phyloP scores from a whole-genome alignment of 164 flowering plant species.

The Magnolia changhungtana region DNA sequence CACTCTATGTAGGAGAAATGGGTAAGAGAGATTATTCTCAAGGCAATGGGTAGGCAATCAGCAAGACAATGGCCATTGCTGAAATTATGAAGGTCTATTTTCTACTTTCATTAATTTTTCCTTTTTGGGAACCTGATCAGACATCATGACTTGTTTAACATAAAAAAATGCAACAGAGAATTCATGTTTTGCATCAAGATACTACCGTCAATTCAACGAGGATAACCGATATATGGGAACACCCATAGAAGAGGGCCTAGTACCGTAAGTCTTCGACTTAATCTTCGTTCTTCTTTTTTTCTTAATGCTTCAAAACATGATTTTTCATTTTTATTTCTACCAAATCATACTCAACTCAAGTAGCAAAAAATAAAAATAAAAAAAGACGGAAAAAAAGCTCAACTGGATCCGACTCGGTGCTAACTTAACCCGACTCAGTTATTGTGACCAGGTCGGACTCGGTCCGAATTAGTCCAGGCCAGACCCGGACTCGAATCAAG shows the following conservation, averaged over 20 bases:
- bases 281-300: background rate
- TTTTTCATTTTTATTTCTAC: background rate
- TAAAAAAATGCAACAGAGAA: constrained; percentile 45
- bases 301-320: background rate
- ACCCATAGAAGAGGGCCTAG: constrained; percentile 91
- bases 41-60: constrained; percentile 98
- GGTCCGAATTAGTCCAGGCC: too few species aligned
- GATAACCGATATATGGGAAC: constrained; percentile 82
- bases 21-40: constrained; percentile 64
- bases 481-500: too few species aligned
- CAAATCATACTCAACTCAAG: background rate
- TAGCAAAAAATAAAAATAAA: too few species aligned
- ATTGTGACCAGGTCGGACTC: too few species aligned
- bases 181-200: constrained; percentile 71
- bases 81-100: constrained; percentile 71
- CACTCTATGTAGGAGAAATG: constrained; percentile 52
- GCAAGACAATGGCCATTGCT: constrained; percentile 77
- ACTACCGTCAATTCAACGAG: constrained; percentile 74
- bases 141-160: background rate
- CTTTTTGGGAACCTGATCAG: background rate
- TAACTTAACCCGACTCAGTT: too few species aligned
- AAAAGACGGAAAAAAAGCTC: too few species aligned
- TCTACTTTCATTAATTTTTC: background rate
- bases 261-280: constrained; percentile 53
- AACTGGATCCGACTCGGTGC: too few species aligned